Base-by-base conservation (phyloP, 2,329 filamentous ascomycete genomes). In the Aspergillus amoenus region DNA sequence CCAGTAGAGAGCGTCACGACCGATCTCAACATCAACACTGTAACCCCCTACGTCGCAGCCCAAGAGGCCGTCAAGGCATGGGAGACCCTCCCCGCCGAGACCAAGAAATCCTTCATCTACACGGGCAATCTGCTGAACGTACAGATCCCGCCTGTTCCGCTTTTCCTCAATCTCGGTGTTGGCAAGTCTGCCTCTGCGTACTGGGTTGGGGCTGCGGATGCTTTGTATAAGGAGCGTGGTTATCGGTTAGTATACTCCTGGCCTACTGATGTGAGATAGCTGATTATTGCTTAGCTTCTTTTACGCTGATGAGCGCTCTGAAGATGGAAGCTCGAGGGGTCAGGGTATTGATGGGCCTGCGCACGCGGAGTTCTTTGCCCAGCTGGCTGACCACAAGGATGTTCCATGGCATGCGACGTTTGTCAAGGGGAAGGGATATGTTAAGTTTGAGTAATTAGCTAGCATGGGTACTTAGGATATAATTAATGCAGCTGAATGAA, bases 371-470 rank as follows among this genome's bases (percentile, higher is more conserved):
- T 30, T 55, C 11, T 55, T 24, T 39, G 15, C 22, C 9, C 37
- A 55, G 37, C 17, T 55, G 24, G 52, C 45, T 2, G 39, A 22
- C 9, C 15, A 21, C 21, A 21, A 21, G 21, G 21, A 42, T 12
- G 27, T 18, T 13, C 52, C 52, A 18, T 55, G 52, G 52, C 39
- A 32, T 13, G 22, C 27, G 45, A 44, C 52, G n/a, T 55, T 55
- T 39, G 52, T 55, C 27, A 49, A 48, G 17, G 52, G 21, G 6
- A 40, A 24, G n/a, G 52, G 52, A 4, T 50, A 55, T 24, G 46
- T 34, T 21, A 49, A 27, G 32, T 39, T 39, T 30, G 27, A 30
- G 9, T 30, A 30, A 30, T 30, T 18, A 18, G 18, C 2, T 18
- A 18, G 2, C 18, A 18, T 18, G 2, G 18, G 18, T 18, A 18